Conservation (phyloP, 352 stramenopile species). For the Globisporangium cederbergense region DNA sequence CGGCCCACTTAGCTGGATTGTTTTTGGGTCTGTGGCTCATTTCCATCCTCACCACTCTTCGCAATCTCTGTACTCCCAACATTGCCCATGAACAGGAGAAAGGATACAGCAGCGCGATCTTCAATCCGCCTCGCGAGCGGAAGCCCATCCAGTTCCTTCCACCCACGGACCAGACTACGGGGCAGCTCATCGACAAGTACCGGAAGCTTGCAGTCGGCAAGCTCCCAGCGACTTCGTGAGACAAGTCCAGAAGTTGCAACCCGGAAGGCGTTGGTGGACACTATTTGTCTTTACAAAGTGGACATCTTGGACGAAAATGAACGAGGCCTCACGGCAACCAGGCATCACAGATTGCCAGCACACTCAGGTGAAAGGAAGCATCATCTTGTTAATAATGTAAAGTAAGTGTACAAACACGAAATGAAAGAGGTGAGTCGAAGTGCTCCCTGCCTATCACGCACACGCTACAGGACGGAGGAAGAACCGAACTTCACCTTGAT, state of each 20-base stretch:
- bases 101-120: conserved; percentile 49
- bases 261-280: neutral
- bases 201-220: conserved; percentile 77
- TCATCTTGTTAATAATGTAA: conserved; percentile 14
- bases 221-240: conserved; percentile 24
- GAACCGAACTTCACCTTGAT: neutral
- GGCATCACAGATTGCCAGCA: too few relatives aligned
- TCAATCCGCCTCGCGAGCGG: conserved; percentile 41
- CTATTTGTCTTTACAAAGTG: neutral
- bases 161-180: conserved; percentile 56
- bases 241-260: neutral
- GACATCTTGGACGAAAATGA: neutral
- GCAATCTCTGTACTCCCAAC: too few relatives aligned
- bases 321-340: neutral
- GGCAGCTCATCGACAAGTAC: conserved; percentile 78
- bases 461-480: too few relatives aligned
- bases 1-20: neutral
- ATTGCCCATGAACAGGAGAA: conserved; percentile 26
- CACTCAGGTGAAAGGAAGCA: neutral
- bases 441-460: conserved; percentile 1
- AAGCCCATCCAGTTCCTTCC: conserved; percentile 49
- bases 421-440: neutral
- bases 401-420: conserved; percentile 17
- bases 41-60: neutral
- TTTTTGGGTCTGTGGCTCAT: neutral